Base-by-base conservation (phyloP, 1,139 yeast genomes). In the Debaryomyces udenii region DNA sequence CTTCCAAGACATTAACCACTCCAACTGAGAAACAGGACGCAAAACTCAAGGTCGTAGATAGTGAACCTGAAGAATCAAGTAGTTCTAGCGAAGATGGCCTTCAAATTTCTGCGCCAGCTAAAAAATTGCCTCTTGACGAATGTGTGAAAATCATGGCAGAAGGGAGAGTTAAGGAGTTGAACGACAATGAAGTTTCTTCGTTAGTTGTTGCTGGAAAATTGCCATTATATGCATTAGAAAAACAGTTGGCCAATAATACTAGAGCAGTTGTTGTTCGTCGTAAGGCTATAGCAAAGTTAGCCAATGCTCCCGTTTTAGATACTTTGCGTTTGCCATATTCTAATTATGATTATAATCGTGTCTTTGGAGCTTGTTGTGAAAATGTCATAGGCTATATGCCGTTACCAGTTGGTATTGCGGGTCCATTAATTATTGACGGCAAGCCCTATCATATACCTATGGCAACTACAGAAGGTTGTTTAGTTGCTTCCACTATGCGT, bases 381-480 rank as follows among this genome's bases (percentile, higher is more conserved):
- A 93, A 93, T 60, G 99, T 93, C 45, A 87, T 93, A 64, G 99
- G 99, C 30, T 93, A 76, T 61, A 81, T 91, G 82, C 99, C 99
- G 26, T 64, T 93, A 36, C 99, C 99, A 9, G 89, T 93, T 45
- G 99, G 99, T 63, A 86, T 94, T 59, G 98, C 98, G 27, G 99
- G 99, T 42, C 99, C 99, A 5, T 69, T 94, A 61, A 73, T 87
- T 43, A 87, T 93, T 57, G 99, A 93, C 63, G 93, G 90, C 35
- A 81, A 78, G 52, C 81, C 94, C 37, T 86, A 78, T 61, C 96
- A 88, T 64, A 83, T 93, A 52, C 99, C 99, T 37, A 90, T 93
- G 96, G 99, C 99, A 27, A 93, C 99, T 22, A 93, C 99, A 38
- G 99, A 93, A 71, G 99, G 99, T 42, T 93, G 98, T 70, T 76